Evolutionary conservation across 306 rosid genomes (phyloP).

Genomic region (Castanea mollissima): DNA sequence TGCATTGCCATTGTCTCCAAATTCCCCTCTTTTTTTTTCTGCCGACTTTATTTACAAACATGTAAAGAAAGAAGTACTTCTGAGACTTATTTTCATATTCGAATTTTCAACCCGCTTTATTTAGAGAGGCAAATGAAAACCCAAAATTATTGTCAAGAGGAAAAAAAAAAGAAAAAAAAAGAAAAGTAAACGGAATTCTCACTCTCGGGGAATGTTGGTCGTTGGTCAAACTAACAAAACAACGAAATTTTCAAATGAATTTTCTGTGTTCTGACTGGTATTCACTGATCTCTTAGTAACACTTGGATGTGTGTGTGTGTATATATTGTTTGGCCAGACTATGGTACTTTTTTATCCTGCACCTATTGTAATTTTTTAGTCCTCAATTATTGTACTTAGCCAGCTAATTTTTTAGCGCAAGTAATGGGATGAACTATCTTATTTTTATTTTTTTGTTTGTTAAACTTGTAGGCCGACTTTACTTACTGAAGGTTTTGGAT

Average conservation of each 20-base stretch:
- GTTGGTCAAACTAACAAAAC: conserved; percentile 52
- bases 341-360: conserved; percentile 27
- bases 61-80: conserved; percentile 32
- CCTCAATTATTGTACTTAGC: not conserved
- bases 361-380: conserved; percentile 31
- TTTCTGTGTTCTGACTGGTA: conserved; percentile 46
- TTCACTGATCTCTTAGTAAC: conserved; percentile 2
- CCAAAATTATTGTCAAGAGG: conserved; percentile 31
- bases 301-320: not conserved
- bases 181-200: conserved; percentile 1
- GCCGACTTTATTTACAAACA: conserved; percentile 12
- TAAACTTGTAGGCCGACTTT: not conserved
- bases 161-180: not conserved
- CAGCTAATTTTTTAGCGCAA: not conserved
- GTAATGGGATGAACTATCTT: not conserved
- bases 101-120: not conserved
- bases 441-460: not conserved
- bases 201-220: conserved; percentile 43
- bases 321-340: conserved; percentile 18
- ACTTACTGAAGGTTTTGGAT: not conserved
- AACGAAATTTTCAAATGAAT: conserved; percentile 52
- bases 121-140: conserved; percentile 12
- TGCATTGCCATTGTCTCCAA: conserved; percentile 15
- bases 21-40: conserved; percentile 19
- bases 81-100: not conserved